Evolutionary conservation across 495 filamentous ascomycete genomes (phyloP), one percentile per base, ranked within the genome.

Genomic region (Neurospora sp.): DNA sequence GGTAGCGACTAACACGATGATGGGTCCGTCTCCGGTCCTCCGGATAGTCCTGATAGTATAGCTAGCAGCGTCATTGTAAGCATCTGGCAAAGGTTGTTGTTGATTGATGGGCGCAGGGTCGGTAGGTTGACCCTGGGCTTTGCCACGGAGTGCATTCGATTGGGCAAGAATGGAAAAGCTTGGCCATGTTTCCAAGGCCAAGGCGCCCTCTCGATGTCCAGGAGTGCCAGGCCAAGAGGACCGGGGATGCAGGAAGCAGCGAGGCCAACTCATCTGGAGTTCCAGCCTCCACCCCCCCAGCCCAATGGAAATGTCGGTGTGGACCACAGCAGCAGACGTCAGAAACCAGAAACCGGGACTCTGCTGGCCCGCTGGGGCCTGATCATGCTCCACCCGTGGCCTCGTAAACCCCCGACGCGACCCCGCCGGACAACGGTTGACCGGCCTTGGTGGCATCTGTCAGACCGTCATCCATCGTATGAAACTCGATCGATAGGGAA

Each of bases 291-390:
- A 78, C 73, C 74, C 75, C 75, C 69, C 59, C 70, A 77, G 69
- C 72, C 74, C 70, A 81, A 62, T 62, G 54, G 54, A 62, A 81
- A 81, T 78, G 79, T 81, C 79, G 79, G 79, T 81, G 79, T 81
- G 78, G 75, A 66, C 73, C 70, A 71, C 42, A 70, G 35, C 27
- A 62, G 54, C 54, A 62, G 54, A 62, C 54, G 54, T 62, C 54
- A 62, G 27, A 62, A 62, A 62, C 54, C 54, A 62, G 54, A 62
- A 62, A 62, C 54, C 54, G 54, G 54, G 54, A 62, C 27, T 62
- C 27, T 62, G 54, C 27, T 62, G 54, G 54, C 27, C 54, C 54
- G 54, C 54, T 62, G 54, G 54, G 54, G 27, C 27, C 54, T 62
- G 27, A 62, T 62, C 27, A 62, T 62, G 54, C 54, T 62, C 54